A percentile compares a stretch with the other conserved stretches of the same genome.
Conservation (phyloP, 768 basidiomycete species). For the Omphalotus guepiniiformis region DNA sequence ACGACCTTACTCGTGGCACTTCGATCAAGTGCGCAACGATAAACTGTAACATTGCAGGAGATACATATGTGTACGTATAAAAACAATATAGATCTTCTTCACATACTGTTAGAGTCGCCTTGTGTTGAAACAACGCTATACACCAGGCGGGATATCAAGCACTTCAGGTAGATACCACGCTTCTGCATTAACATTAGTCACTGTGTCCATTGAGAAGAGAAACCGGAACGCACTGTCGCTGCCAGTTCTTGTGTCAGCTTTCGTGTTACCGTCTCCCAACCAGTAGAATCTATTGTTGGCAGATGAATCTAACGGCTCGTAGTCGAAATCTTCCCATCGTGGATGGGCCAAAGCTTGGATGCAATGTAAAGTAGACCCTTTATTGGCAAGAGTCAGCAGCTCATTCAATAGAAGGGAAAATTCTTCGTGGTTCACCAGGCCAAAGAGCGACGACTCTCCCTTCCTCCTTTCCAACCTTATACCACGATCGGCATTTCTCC, state of each 20-base stretch:
- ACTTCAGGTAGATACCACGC: conserved; percentile 10
- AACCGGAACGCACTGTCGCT: conserved; percentile 29
- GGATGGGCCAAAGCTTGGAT: conserved; percentile 45
- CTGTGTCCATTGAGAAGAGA: not conserved
- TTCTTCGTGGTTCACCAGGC: conserved; percentile 39
- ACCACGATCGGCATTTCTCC: conserved; percentile 59
- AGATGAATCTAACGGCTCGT: conserved; percentile 39
- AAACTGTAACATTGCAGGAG: too few species aligned
- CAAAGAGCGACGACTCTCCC: conserved; percentile 55
- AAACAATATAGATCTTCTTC: too few species aligned
- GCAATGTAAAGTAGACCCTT: conserved; percentile 52
- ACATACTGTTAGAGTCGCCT: too few species aligned
- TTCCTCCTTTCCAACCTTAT: conserved; percentile 55
- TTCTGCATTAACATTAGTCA: conserved; percentile 4
- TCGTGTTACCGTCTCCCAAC: conserved; percentile 58
- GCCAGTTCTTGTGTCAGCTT: conserved; percentile 40
- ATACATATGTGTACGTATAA: too few species aligned
- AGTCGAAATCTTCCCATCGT: conserved; percentile 63
- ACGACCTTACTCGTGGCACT: too few species aligned
- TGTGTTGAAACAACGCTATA: too few species aligned
- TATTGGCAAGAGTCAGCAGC: not conserved
- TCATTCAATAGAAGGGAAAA: not conserved
- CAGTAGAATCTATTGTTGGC: conserved; percentile 49
- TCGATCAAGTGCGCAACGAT: too few species aligned
- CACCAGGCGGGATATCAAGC: conserved; percentile 4